A percentile compares a stretch with the other conserved stretches of the same genome.
Conservation (phyloP, 306 rosid species). For the Fagus crenata region DNA sequence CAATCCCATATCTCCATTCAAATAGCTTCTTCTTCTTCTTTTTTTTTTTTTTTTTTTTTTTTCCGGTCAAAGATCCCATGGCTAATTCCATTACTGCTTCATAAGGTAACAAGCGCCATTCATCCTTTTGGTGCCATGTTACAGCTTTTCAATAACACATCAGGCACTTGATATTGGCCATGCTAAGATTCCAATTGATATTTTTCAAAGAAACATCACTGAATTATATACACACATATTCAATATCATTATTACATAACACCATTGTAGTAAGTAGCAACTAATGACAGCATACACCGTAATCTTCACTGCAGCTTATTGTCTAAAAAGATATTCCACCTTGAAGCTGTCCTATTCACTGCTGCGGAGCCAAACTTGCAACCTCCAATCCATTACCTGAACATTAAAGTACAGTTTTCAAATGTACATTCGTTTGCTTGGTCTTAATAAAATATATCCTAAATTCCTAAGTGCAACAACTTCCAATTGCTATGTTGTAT, state of each 20-base stretch:
- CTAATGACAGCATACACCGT: background rate
- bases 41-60: no score
- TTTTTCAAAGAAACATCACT: background rate
- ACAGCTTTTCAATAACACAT: background rate
- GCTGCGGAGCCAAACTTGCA: constrained; percentile 38
- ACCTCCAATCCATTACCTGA: constrained; percentile 90
- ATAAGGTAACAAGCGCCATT: background rate
- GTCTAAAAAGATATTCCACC: background rate
- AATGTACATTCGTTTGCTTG: background rate
- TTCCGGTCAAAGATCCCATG: no score
- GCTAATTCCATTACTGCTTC: background rate
- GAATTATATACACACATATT: background rate
- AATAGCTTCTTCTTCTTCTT: no score
- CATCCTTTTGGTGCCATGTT: background rate
- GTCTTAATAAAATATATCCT: no score
- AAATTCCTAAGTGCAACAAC: no score
- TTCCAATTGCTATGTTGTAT: background rate
- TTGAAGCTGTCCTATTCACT: background rate
- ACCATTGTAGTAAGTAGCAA: background rate
- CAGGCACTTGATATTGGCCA: background rate
- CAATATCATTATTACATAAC: constrained; percentile 1
- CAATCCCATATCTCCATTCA: background rate
- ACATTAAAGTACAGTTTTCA: background rate
- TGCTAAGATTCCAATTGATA: background rate
- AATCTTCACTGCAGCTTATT: background rate